Base-by-base conservation (phyloP, 2,329 filamentous ascomycete species). In the Chaetomiaceae sp. region DNA sequence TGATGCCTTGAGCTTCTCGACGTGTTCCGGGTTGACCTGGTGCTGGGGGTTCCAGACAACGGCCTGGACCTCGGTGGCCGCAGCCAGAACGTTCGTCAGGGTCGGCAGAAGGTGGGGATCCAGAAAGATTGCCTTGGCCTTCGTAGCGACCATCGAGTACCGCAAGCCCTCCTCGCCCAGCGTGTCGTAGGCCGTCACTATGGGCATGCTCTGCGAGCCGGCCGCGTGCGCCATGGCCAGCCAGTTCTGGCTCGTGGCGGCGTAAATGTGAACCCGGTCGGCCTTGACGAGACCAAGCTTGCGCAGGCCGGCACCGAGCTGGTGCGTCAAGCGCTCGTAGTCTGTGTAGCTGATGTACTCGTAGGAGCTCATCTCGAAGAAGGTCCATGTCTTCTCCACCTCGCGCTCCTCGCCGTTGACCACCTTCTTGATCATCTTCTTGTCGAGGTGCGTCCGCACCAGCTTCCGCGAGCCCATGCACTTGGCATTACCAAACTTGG, bases 351-450 rank as follows among this genome's bases (percentile, higher is more conserved):
- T 86, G 66, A 86, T 77, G 75, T 87, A 95, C 56, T 83, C 80
- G 75, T 92, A 95, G 47, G 76, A 77, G 67, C 86, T 86, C 63
- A 92, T 82, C 75, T 95, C 89, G 67, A 89, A 94, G 72, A 87
- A 95, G 52, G 85, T 86, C 89, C 89, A 95, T 66, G 89, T 58
- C 82, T 95, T 95, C 69, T 92, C 87, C 25, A 91, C 81, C 71
- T 90, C 81, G 64, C 81, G 74, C 76, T 92, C 86, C 65, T 85
- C 79, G 59, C 89, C 89, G 67, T 94, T 87, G 40, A 95, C 75
- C 53, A 90, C 78, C 78, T 91, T 94, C 81, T 92, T 94, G 68
- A 95, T 75, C 78, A 90, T 92, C 78, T 92, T 95, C 64, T 82
- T 87, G 73, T 95, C 89, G 62, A 85, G 79, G 69, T 94, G 89